Conservation (phyloP, 371 early-diverging fungal species). For the Rhizopus arrhizus region DNA sequence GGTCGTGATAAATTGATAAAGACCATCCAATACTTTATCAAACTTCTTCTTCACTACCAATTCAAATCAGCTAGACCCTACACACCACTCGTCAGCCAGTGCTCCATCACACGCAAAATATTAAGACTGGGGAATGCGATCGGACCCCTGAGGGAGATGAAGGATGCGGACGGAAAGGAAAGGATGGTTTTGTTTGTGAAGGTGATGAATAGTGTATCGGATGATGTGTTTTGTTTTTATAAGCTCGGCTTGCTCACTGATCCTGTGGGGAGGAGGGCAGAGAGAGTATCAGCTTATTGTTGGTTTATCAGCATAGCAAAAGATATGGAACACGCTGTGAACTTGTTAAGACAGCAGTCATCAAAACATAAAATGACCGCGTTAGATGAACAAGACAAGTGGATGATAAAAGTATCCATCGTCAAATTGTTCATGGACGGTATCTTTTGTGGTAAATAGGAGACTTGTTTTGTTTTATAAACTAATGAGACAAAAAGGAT, state of each 20-base stretch:
- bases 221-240: conserved; percentile 74
- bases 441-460: conserved; percentile 65
- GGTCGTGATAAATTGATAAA: conserved; percentile 88
- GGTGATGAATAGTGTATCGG: conserved; percentile 70
- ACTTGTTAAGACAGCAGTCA: conserved; percentile 9
- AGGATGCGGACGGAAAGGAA: conserved; percentile 23
- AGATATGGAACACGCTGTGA: conserved; percentile 45
- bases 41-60: conserved; percentile 60
- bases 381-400: conserved; percentile 35
- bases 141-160: conserved; percentile 56
- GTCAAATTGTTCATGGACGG: conserved; percentile 64
- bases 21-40: conserved; percentile 74
- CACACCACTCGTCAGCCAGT: conserved; percentile 61
- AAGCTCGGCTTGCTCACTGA: conserved; percentile 65
- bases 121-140: conserved; percentile 69
- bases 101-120: conserved; percentile 76
- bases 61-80: conserved; percentile 45
- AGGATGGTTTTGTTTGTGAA: conserved; percentile 36
- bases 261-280: conserved; percentile 46
- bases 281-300: conserved; percentile 54
- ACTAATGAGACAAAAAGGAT: conserved; percentile 46
- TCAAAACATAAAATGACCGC: conserved; percentile 7
- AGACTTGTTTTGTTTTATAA: conserved; percentile 10
- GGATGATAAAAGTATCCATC: conserved; percentile 53
- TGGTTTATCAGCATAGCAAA: conserved; percentile 64